Base-by-base conservation (phyloP, 2,329 filamentous ascomycete species). In the Epichloe aotearoae region DNA sequence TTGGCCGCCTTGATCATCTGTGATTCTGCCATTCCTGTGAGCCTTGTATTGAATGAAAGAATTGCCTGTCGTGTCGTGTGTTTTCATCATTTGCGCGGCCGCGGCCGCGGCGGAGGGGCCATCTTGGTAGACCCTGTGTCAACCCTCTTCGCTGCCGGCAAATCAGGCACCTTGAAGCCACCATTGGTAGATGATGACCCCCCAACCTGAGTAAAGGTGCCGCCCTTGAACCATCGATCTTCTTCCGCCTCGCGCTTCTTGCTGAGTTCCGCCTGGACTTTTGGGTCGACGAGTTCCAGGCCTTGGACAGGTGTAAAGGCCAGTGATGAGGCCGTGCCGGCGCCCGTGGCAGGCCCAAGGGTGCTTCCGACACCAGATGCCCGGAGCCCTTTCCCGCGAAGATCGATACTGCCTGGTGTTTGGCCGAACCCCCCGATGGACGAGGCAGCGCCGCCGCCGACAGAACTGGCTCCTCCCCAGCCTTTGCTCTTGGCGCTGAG, bases 221-320 rank as follows among this genome's bases (percentile, higher is more conserved):
- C 93, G 45, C 88, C 87, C 68, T 93, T 95, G 73, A 98, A 98
- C 84, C 89, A 98, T 38, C 88, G 76, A 64, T 97, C 91, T 64
- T 95, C 88, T 56, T 97, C 93, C 1, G 88, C 90, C 65, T 95
- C 94, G 56, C 89, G 76, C 73, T 97, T 97, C 59, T 88, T 79
- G 63, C 79, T 89, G 65, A 95, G 77, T 70, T 96, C 89, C 7
- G 88, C 86, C 58, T 89, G 83, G 52, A 86, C 80, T 72, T 93
- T 95, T 20, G 93, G 93, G 65, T 97, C 91, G 6, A 97, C 90
- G 12, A 98, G 77, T 71, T 98, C 91, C 39, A 98, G 75, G 2
- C 93, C 93, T 63, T 97, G 93, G 15, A 95, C 88, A 2, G 91
- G 89, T 2, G 90, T 96, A 62, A 98, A 98, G 0, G 90, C 86